Evolutionary conservation across 2,329 filamentous ascomycete species (phyloP), one percentile per base, ranked within the genome.

Genomic region (Cladosporium phlei): DNA sequence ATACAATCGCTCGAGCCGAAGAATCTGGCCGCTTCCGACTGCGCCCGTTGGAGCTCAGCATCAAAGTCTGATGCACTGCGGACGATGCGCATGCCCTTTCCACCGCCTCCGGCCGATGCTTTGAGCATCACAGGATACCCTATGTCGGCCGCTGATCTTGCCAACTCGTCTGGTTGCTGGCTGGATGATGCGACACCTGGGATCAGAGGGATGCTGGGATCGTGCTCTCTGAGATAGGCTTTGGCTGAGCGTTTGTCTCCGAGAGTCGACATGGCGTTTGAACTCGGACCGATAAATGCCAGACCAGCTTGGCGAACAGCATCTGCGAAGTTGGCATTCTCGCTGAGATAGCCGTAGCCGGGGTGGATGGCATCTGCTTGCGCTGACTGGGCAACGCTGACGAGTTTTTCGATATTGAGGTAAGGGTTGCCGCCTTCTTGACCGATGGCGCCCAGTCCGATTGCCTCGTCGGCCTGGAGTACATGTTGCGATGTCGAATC

Each of bases 21-120:
- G 30, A 33, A 33, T 5, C 30, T 33, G n/a, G 64, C 55, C 0
- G 67, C 70, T 24, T 70, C 60, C 1, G 67, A 59, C 38, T 66
- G 64, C 9, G 68, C 70, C 4, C 3, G 57, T 39, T 49, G 25
- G 21, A 46, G 17, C 14, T 40, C 40, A 49, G 5, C 48, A 22
- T 38, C 25, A 1, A 74, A 48, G 8, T 59, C 55, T 2, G 57
- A 52, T 2, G 49, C 39, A 14, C 70, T 59, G 4, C 60, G 49
- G 9, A 67, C 67, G 17, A 68, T 59, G 4, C 66, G 62, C 28
- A 75, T 60, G 0, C 71, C 72, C 8, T 68, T 72, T 5, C 71
- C 72, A 0, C 72, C 72, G 1, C 72, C 72, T 0, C 73, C 73
- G 7, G 69, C 70, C 1, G 70, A 70, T n/a, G 67, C 70, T 49